Percentiles rank a stretch among this genome's conserved stretches.
phyloP scores from a whole-genome alignment of 2,329 filamentous ascomycete genomes.

The Reticulascus tulasneorum region DNA sequence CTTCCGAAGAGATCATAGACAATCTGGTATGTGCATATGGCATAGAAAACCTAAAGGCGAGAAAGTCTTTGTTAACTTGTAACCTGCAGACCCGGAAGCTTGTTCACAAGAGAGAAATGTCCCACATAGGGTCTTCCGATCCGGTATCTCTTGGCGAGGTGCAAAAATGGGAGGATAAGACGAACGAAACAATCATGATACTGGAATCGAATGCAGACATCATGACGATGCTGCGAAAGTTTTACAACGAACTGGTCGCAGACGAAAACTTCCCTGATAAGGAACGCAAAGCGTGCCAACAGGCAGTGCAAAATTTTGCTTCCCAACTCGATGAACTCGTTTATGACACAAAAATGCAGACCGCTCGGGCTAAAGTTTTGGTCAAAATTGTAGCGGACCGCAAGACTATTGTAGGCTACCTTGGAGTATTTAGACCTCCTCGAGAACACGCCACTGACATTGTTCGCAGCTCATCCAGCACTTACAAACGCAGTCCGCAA shows the following conservation, averaged over 20 bases:
- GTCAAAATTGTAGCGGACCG: slow-evolving; percentile 1
- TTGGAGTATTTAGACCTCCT: neutral
- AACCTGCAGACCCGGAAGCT: neutral
- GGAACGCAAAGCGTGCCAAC: neutral
- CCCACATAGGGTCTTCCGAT: neutral
- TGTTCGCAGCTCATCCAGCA: slow-evolving; percentile 26
- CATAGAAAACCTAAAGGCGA: slow-evolving; percentile 11
- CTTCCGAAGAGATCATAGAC: slow-evolving; percentile 8
- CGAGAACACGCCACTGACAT: neutral
- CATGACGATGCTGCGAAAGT: slow-evolving; percentile 23
- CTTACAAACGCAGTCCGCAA: slow-evolving; percentile 25
- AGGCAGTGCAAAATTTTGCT: neutral
- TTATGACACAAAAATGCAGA: slow-evolving; percentile 5
- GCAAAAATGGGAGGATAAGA: slow-evolving; percentile 33
- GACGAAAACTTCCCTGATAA: slow-evolving; percentile 16
- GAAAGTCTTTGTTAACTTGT: too few relatives aligned
- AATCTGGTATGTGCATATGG: slow-evolving; percentile 18
- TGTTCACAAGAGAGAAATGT: neutral
- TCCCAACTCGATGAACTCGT: slow-evolving; percentile 4
- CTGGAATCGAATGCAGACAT: slow-evolving; percentile 34
- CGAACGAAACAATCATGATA: slow-evolving; percentile 29
- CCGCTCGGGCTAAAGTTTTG: neutral
- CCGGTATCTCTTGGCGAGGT: slow-evolving; percentile 22
- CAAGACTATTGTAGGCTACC: slow-evolving; percentile 5
- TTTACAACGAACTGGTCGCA: slow-evolving; percentile 29